A percentile compares a stretch with the other conserved stretches of the same genome.
Conservation (phyloP, 495 filamentous ascomycete species). For the Podospora tetraspora region DNA sequence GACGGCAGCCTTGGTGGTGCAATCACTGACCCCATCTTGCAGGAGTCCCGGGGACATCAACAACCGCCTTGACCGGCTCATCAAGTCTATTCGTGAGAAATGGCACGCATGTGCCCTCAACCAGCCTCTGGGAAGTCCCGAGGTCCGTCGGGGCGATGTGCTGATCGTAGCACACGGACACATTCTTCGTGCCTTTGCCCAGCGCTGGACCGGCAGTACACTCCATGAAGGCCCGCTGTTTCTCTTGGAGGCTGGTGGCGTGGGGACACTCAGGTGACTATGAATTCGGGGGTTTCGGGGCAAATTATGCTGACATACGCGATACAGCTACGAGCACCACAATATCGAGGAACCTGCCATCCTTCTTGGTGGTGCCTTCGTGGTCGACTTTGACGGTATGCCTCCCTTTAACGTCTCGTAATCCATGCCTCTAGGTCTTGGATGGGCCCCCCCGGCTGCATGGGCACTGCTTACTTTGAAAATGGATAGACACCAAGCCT, state of each 20-base stretch:
- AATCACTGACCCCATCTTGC: background rate
- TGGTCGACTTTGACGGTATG: constrained; percentile 34
- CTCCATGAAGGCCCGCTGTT: constrained; percentile 61
- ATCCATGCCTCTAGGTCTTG: background rate
- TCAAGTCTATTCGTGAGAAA: constrained; percentile 62
- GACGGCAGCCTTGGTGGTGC: background rate
- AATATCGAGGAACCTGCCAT: constrained; percentile 64
- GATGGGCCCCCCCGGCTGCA: background rate
- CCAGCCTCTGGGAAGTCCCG: constrained; percentile 38
- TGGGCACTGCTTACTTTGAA: background rate
- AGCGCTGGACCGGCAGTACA: constrained; percentile 73
- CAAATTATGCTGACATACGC: background rate
- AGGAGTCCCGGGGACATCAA: constrained; percentile 60
- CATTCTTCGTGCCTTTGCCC: constrained; percentile 82
- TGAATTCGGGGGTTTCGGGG: background rate
- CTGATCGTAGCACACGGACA: constrained; percentile 76
- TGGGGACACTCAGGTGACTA: constrained; percentile 65
- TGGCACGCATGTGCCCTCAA: constrained; percentile 50
- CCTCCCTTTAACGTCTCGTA: background rate
- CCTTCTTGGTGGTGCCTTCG: constrained; percentile 60
- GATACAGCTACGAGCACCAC: constrained; percentile 58
- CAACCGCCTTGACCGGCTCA: constrained; percentile 65
- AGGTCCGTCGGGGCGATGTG: constrained; percentile 42
- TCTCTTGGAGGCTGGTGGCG: constrained; percentile 76
- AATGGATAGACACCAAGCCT: background rate